A percentile compares a stretch with the other conserved stretches of the same genome.
Evolutionary conservation across 2,329 filamentous ascomycete species (phyloP).

Genomic region (Pyrenophora tritici-repentis): DNA sequence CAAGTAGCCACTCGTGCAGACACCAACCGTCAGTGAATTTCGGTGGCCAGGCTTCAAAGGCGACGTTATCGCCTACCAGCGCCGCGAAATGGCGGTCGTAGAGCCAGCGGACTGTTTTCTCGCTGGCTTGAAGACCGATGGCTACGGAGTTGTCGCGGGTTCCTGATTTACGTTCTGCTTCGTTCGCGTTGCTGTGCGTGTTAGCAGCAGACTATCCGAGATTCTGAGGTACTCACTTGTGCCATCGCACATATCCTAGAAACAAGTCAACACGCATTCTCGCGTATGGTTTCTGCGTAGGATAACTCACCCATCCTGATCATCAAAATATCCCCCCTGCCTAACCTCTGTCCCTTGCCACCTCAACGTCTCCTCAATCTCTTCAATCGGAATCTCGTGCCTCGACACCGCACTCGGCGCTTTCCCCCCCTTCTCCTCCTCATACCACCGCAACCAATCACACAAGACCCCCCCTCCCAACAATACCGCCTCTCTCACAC

Average conservation of each 20-base stretch:
- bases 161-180: conserved; percentile 33
- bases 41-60: conserved; percentile 47
- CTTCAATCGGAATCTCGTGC: conserved; percentile 39
- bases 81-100: conserved; percentile 46
- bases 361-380: conserved; percentile 36
- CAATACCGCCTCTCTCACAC: conserved; percentile 45
- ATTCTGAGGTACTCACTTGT: conserved; percentile 31
- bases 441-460: conserved; percentile 42
- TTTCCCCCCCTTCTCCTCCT: conserved; percentile 36
- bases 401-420: conserved; percentile 33
- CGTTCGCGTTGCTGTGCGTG: conserved; percentile 27
- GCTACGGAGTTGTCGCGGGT: conserved; percentile 40
- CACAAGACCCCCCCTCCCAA: conserved; percentile 42
- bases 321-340: conserved; percentile 45
- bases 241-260: conserved; percentile 49
- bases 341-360: conserved; percentile 36
- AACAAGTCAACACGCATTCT: too few species aligned
- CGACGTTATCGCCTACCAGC: conserved; percentile 48
- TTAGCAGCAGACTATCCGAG: background rate
- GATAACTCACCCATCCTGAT: conserved; percentile 44
- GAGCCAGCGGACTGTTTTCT: conserved; percentile 44
- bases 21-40: conserved; percentile 39
- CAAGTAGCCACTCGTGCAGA: conserved; percentile 41
- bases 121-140: conserved; percentile 42
- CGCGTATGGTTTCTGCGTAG: too few species aligned